Evolutionary conservation across 73 alveolate genomes (phyloP), one percentile per base, ranked within the genome.

Genomic region (Symbiodinium pilosum): DNA sequence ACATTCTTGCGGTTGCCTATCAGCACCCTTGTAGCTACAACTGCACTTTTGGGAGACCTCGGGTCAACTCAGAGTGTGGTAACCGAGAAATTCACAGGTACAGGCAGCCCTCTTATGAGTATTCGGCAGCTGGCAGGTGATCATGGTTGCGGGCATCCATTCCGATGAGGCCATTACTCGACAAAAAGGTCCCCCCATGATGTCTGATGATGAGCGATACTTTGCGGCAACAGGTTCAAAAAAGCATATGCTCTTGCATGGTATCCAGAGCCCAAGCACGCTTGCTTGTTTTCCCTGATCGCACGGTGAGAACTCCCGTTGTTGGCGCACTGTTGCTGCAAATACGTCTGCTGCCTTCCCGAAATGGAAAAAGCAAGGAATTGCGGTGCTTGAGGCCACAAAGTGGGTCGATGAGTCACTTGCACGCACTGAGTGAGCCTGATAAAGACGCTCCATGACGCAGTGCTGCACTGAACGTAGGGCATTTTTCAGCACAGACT

Each of bases 131-230:
- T 26, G 73, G 73, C 41, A 91, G 97, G 97, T 91, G 97, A 88
- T 91, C 40, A 69, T 91, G 97, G 89, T 91, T 43, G 97, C 97
- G 14, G 97, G 97, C 38, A 71, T 91, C 77, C 97, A 91, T 26
- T 91, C 97, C 24, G 97, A 91, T 43, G 97, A 41, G 11, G 97
- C 89, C 54, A 91, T 91, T 41, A 59, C 86, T 52, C 44, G 43
- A 11, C 94, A 87, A 68, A 91, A 91, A 43, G 97, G 97, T 30
- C 97, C 97, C 20, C 97, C 97, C 40, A 91, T 91, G 97, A 91
- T 91, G 97, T 91, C 97, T 34, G 86, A 91, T 77, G 88, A 71
- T 1, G 97, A 91, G 28, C 51, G 97, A 43, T 34, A 7, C 94
- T 56, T 36, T 69, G 71, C 32, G 26, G 83, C 56, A 20, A 64